phyloP scores from a whole-genome alignment of 768 basidiomycete species.

The Jaapia argillacea region DNA sequence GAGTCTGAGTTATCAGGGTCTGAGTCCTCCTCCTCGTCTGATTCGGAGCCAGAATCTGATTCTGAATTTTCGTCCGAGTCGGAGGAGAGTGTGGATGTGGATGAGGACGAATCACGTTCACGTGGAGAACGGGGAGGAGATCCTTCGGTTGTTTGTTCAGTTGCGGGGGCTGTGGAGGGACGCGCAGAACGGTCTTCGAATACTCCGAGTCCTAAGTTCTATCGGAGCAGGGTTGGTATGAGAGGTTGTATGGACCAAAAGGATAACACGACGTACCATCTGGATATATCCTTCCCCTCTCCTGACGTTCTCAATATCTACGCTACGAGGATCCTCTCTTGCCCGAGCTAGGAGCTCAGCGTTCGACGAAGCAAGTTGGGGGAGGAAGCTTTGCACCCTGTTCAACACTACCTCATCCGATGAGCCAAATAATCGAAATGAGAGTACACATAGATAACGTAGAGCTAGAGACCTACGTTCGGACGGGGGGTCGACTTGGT shows the following conservation, averaged over 20 bases:
- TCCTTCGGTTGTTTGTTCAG: too few relatives aligned
- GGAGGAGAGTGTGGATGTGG: neutral
- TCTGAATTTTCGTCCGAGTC: neutral
- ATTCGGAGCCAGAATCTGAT: neutral
- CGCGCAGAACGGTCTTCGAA: conserved; percentile 21
- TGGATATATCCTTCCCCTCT: conserved; percentile 48
- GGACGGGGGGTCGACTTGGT: conserved; percentile 30
- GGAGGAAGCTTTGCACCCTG: conserved; percentile 59
- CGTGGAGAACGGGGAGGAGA: too few relatives aligned
- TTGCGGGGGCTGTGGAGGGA: neutral
- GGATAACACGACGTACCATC: conserved; percentile 35
- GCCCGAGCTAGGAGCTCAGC: conserved; percentile 35
- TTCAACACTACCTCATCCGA: conserved; percentile 40
- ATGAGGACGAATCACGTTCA: neutral
- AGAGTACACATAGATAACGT: neutral
- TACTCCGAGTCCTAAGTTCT: conserved; percentile 60
- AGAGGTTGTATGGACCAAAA: conserved; percentile 1
- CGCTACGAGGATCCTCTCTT: conserved; percentile 38
- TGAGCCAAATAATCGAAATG: neutral
- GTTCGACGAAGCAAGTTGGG: conserved; percentile 57
- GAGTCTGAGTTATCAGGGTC: neutral
- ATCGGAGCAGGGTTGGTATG: neutral
- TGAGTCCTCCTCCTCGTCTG: neutral
- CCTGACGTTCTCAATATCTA: conserved; percentile 62
- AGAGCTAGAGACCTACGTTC: conserved; percentile 31